Base-by-base conservation (phyloP, 2,329 filamentous ascomycete genomes). In the Clarireedia paspali region DNA sequence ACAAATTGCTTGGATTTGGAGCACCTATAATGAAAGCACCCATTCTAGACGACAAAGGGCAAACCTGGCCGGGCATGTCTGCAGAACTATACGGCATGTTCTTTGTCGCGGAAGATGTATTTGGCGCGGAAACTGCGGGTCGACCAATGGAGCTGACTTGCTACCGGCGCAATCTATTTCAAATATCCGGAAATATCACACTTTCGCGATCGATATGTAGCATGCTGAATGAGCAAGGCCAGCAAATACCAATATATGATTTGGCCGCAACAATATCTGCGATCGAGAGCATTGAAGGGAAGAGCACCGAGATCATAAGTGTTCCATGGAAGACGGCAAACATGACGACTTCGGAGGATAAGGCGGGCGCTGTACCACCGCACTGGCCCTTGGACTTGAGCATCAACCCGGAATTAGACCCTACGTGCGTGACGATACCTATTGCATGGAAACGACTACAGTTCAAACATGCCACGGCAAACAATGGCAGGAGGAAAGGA, bases 401-500 rank as follows among this genome's bases (percentile, higher is more conserved):
- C 50, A 73, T 75, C 27, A 82, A 80, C 20, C 81, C 83, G 75
- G 90, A 75, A 77, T 80, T 95, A 38, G 91, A 95, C 66, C 85
- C 85, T 1, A 84, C 88, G 55, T 87, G 84, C 56, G 84, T 92
- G 7, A 88, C 83, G 40, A 83, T 96, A 56, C 88, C 91, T 1
- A 85, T 96, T 53, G 86, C 89, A 36, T 97, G 92, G 92, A 96
- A 96, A 71, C 79, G 92, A 53, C 74, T 97, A 57, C 92, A 97
- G 70, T 97, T 97, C 71, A 89, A 95, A 66, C 94, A 96, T 64
- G 92, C 92, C 2, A 97, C 92, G 0, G 92, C 92, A 50, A 97
- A 97, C 70, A 97, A 97, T 68, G 92, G 92, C 12, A 83, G 92
- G 53, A 82, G 92, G 63, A 96, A 96, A 72, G 92, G 95, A 61